Conservation (phyloP, 192 early-diverging fungal species). For the Chytriomyces confervae region DNA sequence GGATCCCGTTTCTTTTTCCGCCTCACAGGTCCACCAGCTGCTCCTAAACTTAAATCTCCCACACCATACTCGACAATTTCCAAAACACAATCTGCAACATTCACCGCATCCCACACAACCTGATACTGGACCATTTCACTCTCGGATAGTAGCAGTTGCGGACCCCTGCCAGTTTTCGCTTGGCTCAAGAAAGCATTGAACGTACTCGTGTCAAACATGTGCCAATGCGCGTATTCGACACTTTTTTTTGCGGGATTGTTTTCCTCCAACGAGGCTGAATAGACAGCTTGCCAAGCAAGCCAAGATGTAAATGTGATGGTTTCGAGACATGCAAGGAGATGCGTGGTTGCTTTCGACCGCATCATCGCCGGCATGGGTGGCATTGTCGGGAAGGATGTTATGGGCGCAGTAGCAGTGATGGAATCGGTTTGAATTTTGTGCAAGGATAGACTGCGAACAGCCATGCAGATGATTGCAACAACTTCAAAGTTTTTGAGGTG, state of each 20-base stretch:
- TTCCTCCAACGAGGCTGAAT: neutral
- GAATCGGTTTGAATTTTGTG: neutral
- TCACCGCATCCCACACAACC: neutral
- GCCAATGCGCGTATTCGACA: constrained; percentile 25
- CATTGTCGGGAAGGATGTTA: neutral
- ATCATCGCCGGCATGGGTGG: neutral
- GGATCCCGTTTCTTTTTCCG: constrained; percentile 16
- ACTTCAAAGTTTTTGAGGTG: constrained; percentile 31
- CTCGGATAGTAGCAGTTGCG: neutral
- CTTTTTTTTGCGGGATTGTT: neutral
- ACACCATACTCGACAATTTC: constrained; percentile 20
- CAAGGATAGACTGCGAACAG: neutral
- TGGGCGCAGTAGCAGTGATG: neutral
- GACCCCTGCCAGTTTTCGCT: constrained; percentile 13
- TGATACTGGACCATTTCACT: neutral
- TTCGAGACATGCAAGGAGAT: constrained; percentile 28
- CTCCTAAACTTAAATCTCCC: neutral
- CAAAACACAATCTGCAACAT: neutral
- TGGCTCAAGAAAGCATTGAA: neutral
- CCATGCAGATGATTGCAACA: constrained; percentile 26
- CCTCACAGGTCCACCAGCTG: neutral
- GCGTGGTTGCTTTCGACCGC: constrained; percentile 20
- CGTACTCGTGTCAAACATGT: constrained; percentile 11
- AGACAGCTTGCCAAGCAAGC: constrained; percentile 8
- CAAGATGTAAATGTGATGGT: constrained; percentile 19